Base-by-base conservation (phyloP, 2,329 filamentous ascomycete species). In the Elsinoe perseae region DNA sequence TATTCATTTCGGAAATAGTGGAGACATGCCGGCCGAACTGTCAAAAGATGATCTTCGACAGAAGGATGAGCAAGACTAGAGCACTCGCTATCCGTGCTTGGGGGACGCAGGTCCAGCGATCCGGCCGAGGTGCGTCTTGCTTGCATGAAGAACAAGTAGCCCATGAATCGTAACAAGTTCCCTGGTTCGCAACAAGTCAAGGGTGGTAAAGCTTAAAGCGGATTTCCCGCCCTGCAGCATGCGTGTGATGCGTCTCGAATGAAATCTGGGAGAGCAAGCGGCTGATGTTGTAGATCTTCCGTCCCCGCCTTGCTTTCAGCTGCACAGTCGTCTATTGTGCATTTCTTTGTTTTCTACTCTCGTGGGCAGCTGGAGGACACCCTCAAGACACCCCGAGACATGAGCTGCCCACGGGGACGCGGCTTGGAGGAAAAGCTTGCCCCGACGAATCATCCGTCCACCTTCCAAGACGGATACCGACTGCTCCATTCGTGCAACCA, bases 261-360 rank as follows among this genome's bases (percentile, higher is more conserved):
- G 48, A 52, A 52, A 52, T 52, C 48, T 52, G 48, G 48, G 30
- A 36, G 28, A 52, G 40, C 2, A 27, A 18, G 48, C 48, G 48
- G 48, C 48, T 52, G 48, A 52, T 52, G 48, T 36, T n/a, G 48
- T 52, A 52, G 48, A 52, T 52, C 48, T 52, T 52, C 48, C 48
- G 48, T 52, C 48, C 48, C 48, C 48, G 48, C 48, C 28, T 38
- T 52, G 32, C 40, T 21, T 36, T 44, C 20, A 44, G 40, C n/a
- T 52, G 30, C 27, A 52, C 16, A 21, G n/a, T 25, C 2, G 30
- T 52, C 30, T n/a, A 23, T 52, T 30, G 23, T 30, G 25, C 18
- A n/a, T 32, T 52, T 38, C 32, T 34, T 52, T 52, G 28, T 52
- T 52, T n/a, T n/a, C n/a, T n/a, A n/a, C 28, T 38, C 48, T 52